Evolutionary conservation across 345 rosid genomes (phyloP).

Genomic region (Moricandia arvensis): DNA sequence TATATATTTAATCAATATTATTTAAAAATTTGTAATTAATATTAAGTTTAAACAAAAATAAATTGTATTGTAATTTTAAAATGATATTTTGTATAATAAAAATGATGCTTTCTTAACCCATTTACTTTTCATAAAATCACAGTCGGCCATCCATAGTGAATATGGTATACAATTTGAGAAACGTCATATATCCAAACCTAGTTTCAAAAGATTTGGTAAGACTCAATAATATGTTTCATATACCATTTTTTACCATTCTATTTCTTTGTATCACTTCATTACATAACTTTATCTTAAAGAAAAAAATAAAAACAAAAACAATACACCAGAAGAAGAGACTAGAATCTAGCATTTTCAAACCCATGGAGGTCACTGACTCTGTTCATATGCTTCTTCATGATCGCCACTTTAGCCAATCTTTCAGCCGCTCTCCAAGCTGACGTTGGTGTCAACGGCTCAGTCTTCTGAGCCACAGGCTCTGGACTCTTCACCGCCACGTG

Average conservation of each 20-base stretch:
- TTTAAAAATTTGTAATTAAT: too few relatives aligned
- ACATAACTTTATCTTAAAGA: conserved; percentile 28
- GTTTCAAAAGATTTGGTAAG: neutral
- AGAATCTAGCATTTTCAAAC: conserved; percentile 93
- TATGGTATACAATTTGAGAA: neutral
- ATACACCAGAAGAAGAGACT: conserved; percentile 18
- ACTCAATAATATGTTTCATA: neutral
- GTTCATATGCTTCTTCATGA: conserved; percentile 89
- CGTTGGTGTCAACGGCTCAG: conserved; percentile 76
- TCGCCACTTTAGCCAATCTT: conserved; percentile 88
- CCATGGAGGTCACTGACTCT: conserved; percentile 95
- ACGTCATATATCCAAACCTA: neutral
- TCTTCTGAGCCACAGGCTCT: conserved; percentile 42
- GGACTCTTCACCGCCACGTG: conserved; percentile 31
- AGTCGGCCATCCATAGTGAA: neutral
- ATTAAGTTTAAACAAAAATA: too few relatives aligned
- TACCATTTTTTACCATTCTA: conserved; percentile 16
- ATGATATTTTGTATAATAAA: too few relatives aligned
- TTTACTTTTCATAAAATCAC: neutral
- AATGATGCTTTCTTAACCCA: neutral
- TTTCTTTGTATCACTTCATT: conserved; percentile 35
- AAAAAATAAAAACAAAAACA: neutral
- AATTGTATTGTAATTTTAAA: too few relatives aligned
- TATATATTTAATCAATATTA: too few relatives aligned
- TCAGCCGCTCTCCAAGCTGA: conserved; percentile 97